Evolutionary conservation across 2,329 filamentous ascomycete species (phyloP), one percentile per base, ranked within the genome.

Genomic region (Trichoderma sp.): DNA sequence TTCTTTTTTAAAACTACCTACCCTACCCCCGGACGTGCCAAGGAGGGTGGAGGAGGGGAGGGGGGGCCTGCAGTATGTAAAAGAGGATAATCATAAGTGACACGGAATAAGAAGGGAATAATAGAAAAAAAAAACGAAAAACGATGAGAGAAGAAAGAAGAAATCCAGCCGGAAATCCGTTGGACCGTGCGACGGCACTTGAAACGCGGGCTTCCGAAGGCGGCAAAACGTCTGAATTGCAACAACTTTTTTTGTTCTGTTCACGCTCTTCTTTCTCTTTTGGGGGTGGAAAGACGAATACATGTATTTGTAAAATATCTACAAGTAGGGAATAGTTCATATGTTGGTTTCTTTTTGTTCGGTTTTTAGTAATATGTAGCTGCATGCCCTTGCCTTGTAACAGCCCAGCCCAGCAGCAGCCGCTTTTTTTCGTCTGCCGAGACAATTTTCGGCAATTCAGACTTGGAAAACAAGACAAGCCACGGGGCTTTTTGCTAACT

Each of bases 171-270:
- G 30, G 47, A 20, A 36, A 66, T 66, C 47, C 43, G n/a, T 66
- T 53, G 63, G 63, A 26, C 63, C 63, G 63, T 55, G 43, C 43
- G 65, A 68, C 65, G 53, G 65, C 65, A 68, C 53, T 59, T 68
- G 65, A 68, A 68, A 68, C 65, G 53, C 34, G 34, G 64, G 65
- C 26, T 59, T 20, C 65, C 65, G 53, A 59, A 32, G 65, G 39
- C 65, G 65, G 64, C 28, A 32, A 47, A 59, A 68, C 65, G 23
- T 43, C 50, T 57, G 65, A 66, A 50, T 50, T 17, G 15, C 36
- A 39, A 20, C 43, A 3, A 11, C 4, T 23, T 20, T 39, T 23
- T 39, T 15, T 17, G 28, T 39, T 1, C 15, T 39, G 36, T 39
- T 39, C 7, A 50, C 43, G n/a, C 43, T 50, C 43, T 50, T 50